A percentile compares a stretch with the other conserved stretches of the same genome.
phyloP scores from a whole-genome alignment of 2,329 filamentous ascomycete species.

The Neofusicoccum sp. region DNA sequence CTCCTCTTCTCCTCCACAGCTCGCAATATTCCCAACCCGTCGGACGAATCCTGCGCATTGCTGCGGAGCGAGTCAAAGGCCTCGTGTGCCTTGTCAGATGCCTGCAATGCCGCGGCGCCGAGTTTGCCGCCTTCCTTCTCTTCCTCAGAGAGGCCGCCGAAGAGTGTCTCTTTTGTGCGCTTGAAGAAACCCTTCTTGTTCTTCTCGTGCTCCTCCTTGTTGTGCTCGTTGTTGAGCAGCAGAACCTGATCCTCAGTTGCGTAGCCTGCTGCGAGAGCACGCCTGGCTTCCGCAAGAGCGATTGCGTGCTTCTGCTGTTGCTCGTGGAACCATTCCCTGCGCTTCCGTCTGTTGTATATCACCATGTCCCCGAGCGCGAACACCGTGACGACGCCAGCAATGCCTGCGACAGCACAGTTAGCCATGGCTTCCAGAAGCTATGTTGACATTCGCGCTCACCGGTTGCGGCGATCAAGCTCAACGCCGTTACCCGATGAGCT shows the following conservation, averaged over 20 bases:
- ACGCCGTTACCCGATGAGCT: conserved; percentile 62
- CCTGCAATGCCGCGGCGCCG: conserved; percentile 25
- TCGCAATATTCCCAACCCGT: conserved; percentile 33
- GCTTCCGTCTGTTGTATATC: conserved; percentile 67
- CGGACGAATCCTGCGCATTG: conserved; percentile 15
- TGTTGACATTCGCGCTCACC: conserved; percentile 44
- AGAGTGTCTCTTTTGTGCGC: conserved; percentile 35
- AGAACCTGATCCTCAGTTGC: conserved; percentile 56
- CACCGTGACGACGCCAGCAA: conserved; percentile 62
- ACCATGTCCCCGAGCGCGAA: conserved; percentile 69
- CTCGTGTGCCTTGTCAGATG: conserved; percentile 14
- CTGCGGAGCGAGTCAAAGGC: conserved; percentile 16
- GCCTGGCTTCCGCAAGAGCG: conserved; percentile 47
- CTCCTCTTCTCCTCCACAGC: conserved; percentile 36
- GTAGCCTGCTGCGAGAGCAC: conserved; percentile 45
- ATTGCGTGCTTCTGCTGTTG: conserved; percentile 50
- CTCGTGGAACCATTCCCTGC: conserved; percentile 61
- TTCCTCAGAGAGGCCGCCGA: conserved; percentile 36
- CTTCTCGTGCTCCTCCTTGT: conserved; percentile 60
- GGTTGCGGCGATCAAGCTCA: conserved; percentile 63
- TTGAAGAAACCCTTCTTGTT: conserved; percentile 39
- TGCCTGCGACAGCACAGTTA: conserved; percentile 44
- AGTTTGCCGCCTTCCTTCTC: conserved; percentile 42
- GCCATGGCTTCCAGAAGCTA: background rate
- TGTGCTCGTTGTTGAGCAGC: conserved; percentile 61